A percentile compares a stretch with the other conserved stretches of the same genome.
Evolutionary conservation across 257 asterid species (phyloP).

Genomic region (Solanum stenotomum): DNA sequence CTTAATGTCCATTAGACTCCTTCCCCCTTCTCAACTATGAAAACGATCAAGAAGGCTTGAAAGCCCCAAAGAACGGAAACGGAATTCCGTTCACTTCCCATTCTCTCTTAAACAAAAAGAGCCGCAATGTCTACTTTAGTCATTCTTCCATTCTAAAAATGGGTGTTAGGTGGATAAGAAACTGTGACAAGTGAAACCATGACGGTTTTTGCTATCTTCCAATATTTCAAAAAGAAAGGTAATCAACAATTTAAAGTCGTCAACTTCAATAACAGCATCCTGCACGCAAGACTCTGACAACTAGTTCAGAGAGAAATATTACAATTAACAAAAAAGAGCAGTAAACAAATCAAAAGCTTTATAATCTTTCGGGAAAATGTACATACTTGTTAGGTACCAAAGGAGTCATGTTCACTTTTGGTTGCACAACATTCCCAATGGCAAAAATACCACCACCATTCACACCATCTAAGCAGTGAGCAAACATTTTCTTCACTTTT

Average conservation of each 20-base stretch:
- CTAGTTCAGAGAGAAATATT: neutral
- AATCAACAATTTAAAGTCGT: neutral
- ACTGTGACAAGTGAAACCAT: neutral
- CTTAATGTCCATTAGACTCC: neutral
- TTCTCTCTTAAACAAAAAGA: neutral
- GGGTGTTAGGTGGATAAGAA: neutral
- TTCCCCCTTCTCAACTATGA: neutral
- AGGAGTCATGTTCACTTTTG: conserved; percentile 88
- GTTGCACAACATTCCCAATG: conserved; percentile 95
- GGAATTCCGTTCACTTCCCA: neutral
- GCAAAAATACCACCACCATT: conserved; percentile 99
- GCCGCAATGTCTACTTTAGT: neutral
- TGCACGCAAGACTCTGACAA: neutral
- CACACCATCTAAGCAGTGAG: conserved; percentile 92
- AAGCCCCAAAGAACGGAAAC: neutral
- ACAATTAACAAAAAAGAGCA: neutral
- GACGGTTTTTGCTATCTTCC: neutral
- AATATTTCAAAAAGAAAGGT: neutral
- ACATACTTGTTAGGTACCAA: conserved; percentile 78
- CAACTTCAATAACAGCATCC: neutral
- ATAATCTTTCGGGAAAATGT: neutral
- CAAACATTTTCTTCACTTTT: conserved; percentile 85
- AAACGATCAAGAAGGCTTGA: neutral
- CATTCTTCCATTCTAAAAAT: neutral
- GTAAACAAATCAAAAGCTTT: neutral